phyloP scores from a whole-genome alignment of 306 rosid genomes.

The Rosa persica region DNA sequence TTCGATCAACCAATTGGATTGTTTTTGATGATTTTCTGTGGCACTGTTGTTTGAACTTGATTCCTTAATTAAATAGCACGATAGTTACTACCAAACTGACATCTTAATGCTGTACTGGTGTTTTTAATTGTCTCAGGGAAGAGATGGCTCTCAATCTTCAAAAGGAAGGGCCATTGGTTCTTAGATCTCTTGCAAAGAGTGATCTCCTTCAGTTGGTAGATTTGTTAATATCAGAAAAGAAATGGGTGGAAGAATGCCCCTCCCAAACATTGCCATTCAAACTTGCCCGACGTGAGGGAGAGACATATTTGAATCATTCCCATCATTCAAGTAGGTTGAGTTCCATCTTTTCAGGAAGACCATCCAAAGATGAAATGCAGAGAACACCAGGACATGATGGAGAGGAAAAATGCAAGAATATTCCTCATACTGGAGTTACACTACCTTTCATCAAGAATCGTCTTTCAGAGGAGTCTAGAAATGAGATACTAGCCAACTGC shows the following conservation, averaged over 20 bases:
- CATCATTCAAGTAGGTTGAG: slow-evolving; percentile 46
- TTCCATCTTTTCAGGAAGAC: slow-evolving; percentile 43
- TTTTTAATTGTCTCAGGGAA: slow-evolving; percentile 48
- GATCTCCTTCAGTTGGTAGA: slow-evolving; percentile 63
- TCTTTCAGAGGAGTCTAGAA: slow-evolving; percentile 35
- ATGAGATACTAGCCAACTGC: slow-evolving; percentile 51
- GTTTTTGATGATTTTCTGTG: neutral
- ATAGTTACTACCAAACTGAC: neutral
- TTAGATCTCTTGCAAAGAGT: slow-evolving; percentile 36
- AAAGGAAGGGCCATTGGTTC: slow-evolving; percentile 50
- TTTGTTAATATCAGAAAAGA: slow-evolving; percentile 62
- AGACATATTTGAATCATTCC: slow-evolving; percentile 27
- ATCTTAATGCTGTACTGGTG: slow-evolving; percentile 1
- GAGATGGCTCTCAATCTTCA: slow-evolving; percentile 58
- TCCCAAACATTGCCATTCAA: slow-evolving; percentile 56
- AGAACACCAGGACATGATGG: slow-evolving; percentile 37
- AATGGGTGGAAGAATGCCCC: slow-evolving; percentile 73
- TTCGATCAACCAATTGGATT: neutral
- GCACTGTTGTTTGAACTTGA: neutral
- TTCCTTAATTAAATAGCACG: neutral
- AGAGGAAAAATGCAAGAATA: slow-evolving; percentile 38
- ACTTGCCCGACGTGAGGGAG: slow-evolving; percentile 31
- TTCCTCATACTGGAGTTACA: slow-evolving; percentile 37
- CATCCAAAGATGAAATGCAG: slow-evolving; percentile 22
- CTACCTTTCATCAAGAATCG: slow-evolving; percentile 27